phyloP scores from a whole-genome alignment of 2,329 filamentous ascomycete genomes.

The Aspergillus bombycis region DNA sequence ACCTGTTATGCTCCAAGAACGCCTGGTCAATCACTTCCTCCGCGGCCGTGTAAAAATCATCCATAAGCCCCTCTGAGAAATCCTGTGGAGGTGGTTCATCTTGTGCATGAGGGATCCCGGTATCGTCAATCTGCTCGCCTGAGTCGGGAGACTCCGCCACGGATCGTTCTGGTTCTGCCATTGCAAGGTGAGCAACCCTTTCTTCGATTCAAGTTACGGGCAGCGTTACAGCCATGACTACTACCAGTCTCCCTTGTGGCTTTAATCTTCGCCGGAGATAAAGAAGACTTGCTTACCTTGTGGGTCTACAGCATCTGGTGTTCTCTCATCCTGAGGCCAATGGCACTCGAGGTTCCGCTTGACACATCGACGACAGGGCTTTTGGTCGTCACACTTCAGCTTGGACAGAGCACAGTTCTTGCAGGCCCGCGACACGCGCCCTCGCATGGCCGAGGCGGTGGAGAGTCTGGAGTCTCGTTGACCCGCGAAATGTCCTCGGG shows the following conservation, averaged over 20 bases:
- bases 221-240: too few species aligned
- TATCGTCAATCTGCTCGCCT: neutral
- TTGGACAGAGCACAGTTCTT: slow-evolving; percentile 56
- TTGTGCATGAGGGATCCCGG: neutral
- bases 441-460: slow-evolving; percentile 25
- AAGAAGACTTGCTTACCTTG: neutral
- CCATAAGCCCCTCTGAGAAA: neutral
- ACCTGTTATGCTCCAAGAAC: neutral
- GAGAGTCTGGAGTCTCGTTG: slow-evolving; percentile 19
- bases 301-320: neutral
- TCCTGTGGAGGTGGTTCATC: neutral
- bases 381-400: slow-evolving; percentile 58
- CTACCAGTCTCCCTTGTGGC: neutral
- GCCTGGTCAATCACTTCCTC: neutral
- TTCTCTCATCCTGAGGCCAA: slow-evolving; percentile 21
- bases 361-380: slow-evolving; percentile 56
- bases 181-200: neutral
- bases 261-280: accelerated
- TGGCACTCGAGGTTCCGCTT: slow-evolving; percentile 53
- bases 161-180: neutral
- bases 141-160: neutral
- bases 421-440: slow-evolving; percentile 54
- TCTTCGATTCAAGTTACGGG: neutral
- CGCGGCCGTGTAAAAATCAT: neutral
- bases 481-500: neutral